Conservation (phyloP, 129 eudicot genomes). For the Chrysanthemum seticuspe region DNA sequence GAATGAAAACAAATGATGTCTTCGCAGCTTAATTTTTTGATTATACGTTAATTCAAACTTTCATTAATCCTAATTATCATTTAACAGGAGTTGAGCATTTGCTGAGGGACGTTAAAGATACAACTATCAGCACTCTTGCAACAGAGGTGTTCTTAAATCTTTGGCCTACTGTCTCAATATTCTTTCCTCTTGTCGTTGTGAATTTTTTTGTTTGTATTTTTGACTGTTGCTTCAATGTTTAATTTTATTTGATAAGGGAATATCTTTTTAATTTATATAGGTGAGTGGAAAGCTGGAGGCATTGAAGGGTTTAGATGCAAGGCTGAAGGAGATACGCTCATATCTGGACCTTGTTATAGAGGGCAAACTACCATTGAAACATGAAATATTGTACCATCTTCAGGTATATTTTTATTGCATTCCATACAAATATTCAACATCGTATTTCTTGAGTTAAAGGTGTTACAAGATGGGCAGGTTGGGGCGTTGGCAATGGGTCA, state of each 20-base stretch:
- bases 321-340: no score
- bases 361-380: no score
- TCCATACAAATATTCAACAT: no score
- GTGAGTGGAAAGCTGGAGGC: no score
- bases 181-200: not conserved
- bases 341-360: no score
- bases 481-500: no score
- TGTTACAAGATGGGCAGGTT: no score
- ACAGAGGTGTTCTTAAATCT: conserved; percentile 57
- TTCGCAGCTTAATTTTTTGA: not conserved
- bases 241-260: not conserved
- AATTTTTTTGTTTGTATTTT: not conserved
- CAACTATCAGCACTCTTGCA: conserved; percentile 97
- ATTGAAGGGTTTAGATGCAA: no score
- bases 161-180: not conserved
- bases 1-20: not conserved
- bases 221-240: not conserved
- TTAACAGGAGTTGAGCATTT: conserved; percentile 92
- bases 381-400: no score
- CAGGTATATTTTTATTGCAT: no score
- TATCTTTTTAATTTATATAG: not conserved
- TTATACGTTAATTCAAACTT: not conserved
- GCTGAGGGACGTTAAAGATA: conserved; percentile 95
- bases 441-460: no score
- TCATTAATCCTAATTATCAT: not conserved